phyloP scores from a whole-genome alignment of 495 filamentous ascomycete genomes.

The Barbatosphaeria neglecta region DNA sequence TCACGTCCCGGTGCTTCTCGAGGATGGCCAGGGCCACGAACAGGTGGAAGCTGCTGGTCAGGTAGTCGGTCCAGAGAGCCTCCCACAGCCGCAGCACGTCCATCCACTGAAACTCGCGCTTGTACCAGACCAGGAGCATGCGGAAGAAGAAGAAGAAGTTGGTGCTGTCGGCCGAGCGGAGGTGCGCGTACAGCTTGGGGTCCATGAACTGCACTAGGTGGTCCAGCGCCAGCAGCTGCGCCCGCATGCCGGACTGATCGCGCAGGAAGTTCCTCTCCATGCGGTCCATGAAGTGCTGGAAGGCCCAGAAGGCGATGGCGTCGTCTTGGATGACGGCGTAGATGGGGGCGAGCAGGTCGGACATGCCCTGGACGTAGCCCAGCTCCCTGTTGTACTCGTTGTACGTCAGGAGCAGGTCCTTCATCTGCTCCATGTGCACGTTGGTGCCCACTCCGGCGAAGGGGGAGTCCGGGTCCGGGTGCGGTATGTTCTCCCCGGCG shows the following conservation, averaged over 20 bases:
- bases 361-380: conserved; percentile 98
- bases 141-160: conserved; percentile 99
- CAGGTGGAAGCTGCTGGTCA: conserved; percentile 80
- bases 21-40: conserved; percentile 89
- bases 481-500: conserved; percentile 92
- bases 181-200: conserved; percentile 80
- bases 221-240: conserved; percentile 79
- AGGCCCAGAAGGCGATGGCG: conserved; percentile 92
- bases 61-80: conserved; percentile 83
- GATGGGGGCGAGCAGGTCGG: conserved; percentile 86
- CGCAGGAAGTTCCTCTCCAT: conserved; percentile 98
- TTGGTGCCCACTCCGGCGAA: conserved; percentile 88
- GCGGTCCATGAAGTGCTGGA: conserved; percentile 89
- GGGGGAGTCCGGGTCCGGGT: conserved; percentile 92
- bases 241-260: conserved; percentile 90
- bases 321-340: conserved; percentile 97
- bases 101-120: conserved; percentile 85
- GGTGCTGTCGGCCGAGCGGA: conserved; percentile 80
- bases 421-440: conserved; percentile 95
- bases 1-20: conserved; percentile 89
- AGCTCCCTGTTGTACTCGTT: conserved; percentile 91
- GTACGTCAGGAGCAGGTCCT: conserved; percentile 97
- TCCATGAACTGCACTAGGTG: conserved; percentile 95
- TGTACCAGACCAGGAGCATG: conserved; percentile 97
- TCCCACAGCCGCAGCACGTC: conserved; percentile 89